Base-by-base conservation (phyloP, 495 filamentous ascomycete species). In the Talaromyces liani region DNA sequence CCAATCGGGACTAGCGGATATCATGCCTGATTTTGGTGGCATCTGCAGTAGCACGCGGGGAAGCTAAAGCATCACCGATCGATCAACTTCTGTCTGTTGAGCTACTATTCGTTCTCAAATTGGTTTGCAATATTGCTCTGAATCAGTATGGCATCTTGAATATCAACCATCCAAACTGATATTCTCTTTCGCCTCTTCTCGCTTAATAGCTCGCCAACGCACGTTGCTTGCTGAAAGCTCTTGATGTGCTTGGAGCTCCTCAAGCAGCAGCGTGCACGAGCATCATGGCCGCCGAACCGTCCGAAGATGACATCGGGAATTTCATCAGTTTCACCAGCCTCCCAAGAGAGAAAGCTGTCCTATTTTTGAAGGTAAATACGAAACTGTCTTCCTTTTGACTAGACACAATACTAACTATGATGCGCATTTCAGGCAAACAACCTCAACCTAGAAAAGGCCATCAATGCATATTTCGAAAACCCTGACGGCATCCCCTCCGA, bases 401-500 rank as follows among this genome's bases (percentile, higher is more conserved):
- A 10, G 10, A 56, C 22, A 29, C 1, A 56, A 25, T 7, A 4
- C 53, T 56, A 29, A 29, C 12, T 27, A 14, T 22, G 22, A 29
- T 58, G 31, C 10, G 7, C 25, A 53, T 10, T 41, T 7, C 64
- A 84, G 81, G 79, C 77, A n/a, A 74, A 83, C 64, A 72, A 80
- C 51, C 72, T 78, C 41, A 73, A 83, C 63, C 72, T 75, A 0
- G 71, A 78, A 41, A 81, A 80, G 70, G 81, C 82, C 7, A 77
- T 82, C 63, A 82, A 83, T 67, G 80, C 79, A 7, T 84, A 77
- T 63, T 79, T 79, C 31, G 80, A 84, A 69, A 77, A 82, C 62
- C 79, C 78, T 6, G 72, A 72, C n/a, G 74, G 74, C 20, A 69
- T 75, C 22, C 70, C 71, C 49, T 54, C 66, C 57, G 63, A 78